Conservation (phyloP, 345 rosid species). For the Capsella bursapastoris region DNA sequence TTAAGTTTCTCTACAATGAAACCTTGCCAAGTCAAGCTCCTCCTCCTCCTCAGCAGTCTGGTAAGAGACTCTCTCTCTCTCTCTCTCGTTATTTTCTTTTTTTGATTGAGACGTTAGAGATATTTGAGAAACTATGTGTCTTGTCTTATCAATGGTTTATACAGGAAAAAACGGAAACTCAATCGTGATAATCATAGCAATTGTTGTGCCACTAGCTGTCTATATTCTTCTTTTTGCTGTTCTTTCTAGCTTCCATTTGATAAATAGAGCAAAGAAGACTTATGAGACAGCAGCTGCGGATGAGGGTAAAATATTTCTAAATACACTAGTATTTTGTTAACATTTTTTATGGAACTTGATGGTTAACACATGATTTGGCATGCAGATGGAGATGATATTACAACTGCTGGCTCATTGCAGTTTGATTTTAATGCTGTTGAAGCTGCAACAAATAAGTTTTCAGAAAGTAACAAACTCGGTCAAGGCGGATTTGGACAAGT, state of each 20-base stretch:
- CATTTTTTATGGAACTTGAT: background rate
- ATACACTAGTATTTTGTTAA: background rate
- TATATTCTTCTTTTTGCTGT: constrained; percentile 12
- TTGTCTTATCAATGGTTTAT: background rate
- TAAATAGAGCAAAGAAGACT: constrained; percentile 7
- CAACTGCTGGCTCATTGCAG: constrained; percentile 53
- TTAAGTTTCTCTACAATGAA: background rate
- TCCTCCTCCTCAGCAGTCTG: background rate
- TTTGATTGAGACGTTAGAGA: background rate
- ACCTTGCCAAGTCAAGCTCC: background rate
- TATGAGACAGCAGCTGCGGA: background rate
- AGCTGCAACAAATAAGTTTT: constrained; percentile 53
- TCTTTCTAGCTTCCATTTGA: background rate
- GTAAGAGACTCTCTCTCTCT: background rate
- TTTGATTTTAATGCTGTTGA: constrained; percentile 47
- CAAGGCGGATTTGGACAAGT: constrained; percentile 75
- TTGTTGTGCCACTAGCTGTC: constrained; percentile 37
- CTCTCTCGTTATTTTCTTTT: background rate
- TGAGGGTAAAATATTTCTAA: constrained; percentile 17
- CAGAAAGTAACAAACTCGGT: constrained; percentile 55
- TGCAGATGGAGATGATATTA: constrained; percentile 46
- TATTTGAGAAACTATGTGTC: background rate
- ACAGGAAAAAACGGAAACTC: constrained; percentile 40
- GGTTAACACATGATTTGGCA: background rate
- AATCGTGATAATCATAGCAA: constrained; percentile 37